Base-by-base conservation (phyloP, 2,329 filamentous ascomycete species). In the Claviceps sp. region DNA sequence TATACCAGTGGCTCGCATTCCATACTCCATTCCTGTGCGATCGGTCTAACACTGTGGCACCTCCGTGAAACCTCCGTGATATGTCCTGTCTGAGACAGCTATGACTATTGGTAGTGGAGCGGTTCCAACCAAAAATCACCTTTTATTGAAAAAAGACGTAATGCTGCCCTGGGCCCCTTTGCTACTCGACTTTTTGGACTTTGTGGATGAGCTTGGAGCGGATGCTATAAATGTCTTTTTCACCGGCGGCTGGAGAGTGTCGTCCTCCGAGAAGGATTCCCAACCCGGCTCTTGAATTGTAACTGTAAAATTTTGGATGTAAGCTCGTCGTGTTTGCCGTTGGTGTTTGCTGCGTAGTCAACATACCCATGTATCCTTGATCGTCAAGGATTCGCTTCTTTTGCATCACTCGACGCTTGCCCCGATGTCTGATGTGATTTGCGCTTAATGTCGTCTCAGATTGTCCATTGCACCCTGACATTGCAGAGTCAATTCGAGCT, bases 181-280 rank as follows among this genome's bases (percentile, higher is more conserved):
- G 1, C 72, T 70, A 1, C 69, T 69, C 20, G 70, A 61, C 63
- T 84, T 85, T 60, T 77, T 82, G 24, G 73, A 65, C 59, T 76
- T 80, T 46, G 63, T 70, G 54, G 75, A 71, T 13, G 75, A 73
- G 22, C 70, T 65, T 6, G 72, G 67, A 1, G 70, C 71, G 50
- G 69, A 57, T 54, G 69, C 58, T 50, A 67, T 57, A 55, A 81
- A 84, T 6, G 72, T 62, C 61, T 79, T 81, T 63, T 80, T 80
- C 54, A 63, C 59, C 1, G 69, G 61, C 5, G 70, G 67, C 8
- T 70, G 65, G 37, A 74, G 73, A 22, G 82, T 78, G 58, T 95
- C 89, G 57, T 95, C 89, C 64, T 96, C 90, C 0, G 88, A 95
- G 70, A 94, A 95, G 0, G 86, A 91, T 65, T 96, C 90, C 90